phyloP scores from a whole-genome alignment of 2,329 filamentous ascomycete species.

The Nigrograna mackinnonii region DNA sequence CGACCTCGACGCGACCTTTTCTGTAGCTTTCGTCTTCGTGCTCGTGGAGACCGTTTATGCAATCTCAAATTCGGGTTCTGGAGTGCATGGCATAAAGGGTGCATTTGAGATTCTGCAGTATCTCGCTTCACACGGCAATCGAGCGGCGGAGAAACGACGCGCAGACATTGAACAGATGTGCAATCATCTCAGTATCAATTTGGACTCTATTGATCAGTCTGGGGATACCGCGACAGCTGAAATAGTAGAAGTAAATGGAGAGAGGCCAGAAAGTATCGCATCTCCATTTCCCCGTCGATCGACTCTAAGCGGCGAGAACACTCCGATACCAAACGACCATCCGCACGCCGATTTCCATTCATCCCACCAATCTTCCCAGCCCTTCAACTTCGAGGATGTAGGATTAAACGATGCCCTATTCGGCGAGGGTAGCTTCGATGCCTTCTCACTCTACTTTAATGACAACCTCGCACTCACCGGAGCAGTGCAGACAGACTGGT shows the following conservation, averaged over 20 bases:
- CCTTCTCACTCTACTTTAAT: background rate
- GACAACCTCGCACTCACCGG: constrained; percentile 1
- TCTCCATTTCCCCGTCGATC: too few relatives aligned
- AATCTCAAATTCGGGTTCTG: background rate
- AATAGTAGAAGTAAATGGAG: too few relatives aligned
- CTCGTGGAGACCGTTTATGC: background rate
- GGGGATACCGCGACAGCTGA: too few relatives aligned
- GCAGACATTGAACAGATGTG: background rate
- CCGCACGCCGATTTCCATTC: background rate
- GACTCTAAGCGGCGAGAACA: too few relatives aligned
- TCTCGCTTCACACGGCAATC: background rate
- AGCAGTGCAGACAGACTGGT: constrained; percentile 1
- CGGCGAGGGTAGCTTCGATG: background rate
- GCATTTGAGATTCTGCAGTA: background rate
- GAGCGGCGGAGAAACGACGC: background rate
- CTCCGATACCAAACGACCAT: too few relatives aligned
- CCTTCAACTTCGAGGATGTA: background rate
- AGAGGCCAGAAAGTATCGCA: too few relatives aligned
- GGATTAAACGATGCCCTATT: background rate
- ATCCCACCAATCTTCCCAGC: background rate
- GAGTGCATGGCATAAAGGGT: background rate
- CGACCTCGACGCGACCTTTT: background rate
- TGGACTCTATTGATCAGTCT: too few relatives aligned
- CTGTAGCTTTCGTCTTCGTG: background rate
- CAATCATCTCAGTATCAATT: background rate